Base-by-base conservation (phyloP, 2,329 filamentous ascomycete genomes). In the Phoma herbarum region DNA sequence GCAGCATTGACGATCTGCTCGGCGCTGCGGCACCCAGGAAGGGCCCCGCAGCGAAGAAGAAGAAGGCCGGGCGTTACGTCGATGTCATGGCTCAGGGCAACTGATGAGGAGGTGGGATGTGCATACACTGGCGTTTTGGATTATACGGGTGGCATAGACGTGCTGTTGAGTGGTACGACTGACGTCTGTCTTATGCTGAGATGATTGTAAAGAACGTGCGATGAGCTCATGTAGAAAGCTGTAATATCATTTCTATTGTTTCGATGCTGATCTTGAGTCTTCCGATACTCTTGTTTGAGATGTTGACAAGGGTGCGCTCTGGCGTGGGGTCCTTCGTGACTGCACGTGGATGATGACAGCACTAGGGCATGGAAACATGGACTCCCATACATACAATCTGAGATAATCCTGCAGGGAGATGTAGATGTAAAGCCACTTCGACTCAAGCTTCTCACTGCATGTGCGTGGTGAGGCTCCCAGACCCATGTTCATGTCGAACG, bases 1-100 rank as follows among this genome's bases (percentile, higher is more conserved):
- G 89, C 77, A 95, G 90, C 68, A 96, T 99, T 72, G 95, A 99
- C 70, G 95, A 99, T 75, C 81, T 99, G 62, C 81, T 99, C 22
- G 91, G 91, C 5, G 88, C 90, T 4, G 86, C 90, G 3, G 86
- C 84, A 28, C 85, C 90, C 18, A 85, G 91, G 63, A 93, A 90
- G 59, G 85, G 84, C 2, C 58, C 65, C 12, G 77, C 76, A 31
- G 75, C 77, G 43, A 81, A 79, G 70, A 91, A 92, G 70, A 92
- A 92, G 82, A 97, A 93, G 83, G 88, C 89, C 22, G 90, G 92
- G 28, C 84, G 93, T 26, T 99, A 99, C 82, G 89, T 99, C 28
- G 95, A 99, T 84, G 92, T 99, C 60, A 97, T 98, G 93, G 57
- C 58, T 4, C 58, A 60, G 22, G 58, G 58, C n/a, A 57, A 50